Base-by-base conservation (phyloP, 1,139 yeast species). In the Zygoascus sp. region DNA sequence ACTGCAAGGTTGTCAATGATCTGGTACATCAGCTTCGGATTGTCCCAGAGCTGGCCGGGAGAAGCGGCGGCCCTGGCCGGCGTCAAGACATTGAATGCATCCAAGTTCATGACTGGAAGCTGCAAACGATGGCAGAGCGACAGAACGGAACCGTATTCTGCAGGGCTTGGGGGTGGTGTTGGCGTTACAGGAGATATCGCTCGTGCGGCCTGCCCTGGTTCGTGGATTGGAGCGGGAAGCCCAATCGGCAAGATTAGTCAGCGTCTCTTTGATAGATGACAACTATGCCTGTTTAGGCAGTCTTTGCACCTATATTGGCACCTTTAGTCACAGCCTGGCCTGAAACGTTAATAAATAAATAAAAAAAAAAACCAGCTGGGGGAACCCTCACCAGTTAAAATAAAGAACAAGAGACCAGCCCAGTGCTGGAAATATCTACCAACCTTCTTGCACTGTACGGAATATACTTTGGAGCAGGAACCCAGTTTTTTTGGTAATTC, bases 1-100 rank as follows among this genome's bases (percentile, higher is more conserved):
- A 59, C 54, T 8, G 60, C 48, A 38, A 63, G 45, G 32, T 53
- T 50, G 40, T 49, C 47, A 8, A 45, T 42, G 25, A 49, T 40
- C 16, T 27, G 40, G 20, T 34, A 42, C 9, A 30, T 25, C 35
- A 42, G 23, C 13, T 13, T 11, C 17, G 45, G 28, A 7, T 27
- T 17, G 28, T 35, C 15, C 40, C 39, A 42, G 16, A 42, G 3
- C 11, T 21, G 15, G 30, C 19, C 20, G n/a, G 41, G 19, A 20
- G 45, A 23, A 32, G 36, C 7, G 25, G 45, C 16, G 21, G 32
- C 34, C 25, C 22, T 38, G 17, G 40, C 34, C 7, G 45, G 42
- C 11, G 19, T 16, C 37, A 15, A 21, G 17, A 11, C 38, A 17
- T 17, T 45, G 37, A 44, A 35, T 2, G 40, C n/a, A 35, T 28